Evolutionary conservation across 2,329 filamentous ascomycete genomes (phyloP).

Genomic region (Pseudogymnoascus sp.): DNA sequence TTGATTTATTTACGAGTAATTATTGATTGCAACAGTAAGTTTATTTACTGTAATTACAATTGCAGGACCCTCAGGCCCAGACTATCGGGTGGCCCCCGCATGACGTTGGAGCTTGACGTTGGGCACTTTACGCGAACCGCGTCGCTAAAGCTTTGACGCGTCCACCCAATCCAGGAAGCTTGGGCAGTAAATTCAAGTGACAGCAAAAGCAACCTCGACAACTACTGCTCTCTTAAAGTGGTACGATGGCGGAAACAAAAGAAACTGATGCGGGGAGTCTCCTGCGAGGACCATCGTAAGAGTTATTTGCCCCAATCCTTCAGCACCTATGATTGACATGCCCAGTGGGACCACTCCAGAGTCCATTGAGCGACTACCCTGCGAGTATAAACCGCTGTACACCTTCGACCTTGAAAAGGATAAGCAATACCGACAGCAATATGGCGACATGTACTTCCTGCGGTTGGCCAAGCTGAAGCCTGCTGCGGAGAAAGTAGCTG

Average conservation of each 20-base stretch:
- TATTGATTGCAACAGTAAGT: not conserved
- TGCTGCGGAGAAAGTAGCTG: constrained; percentile 66
- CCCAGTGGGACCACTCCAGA: constrained; percentile 33
- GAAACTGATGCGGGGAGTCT: constrained; percentile 30
- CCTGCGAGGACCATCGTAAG: constrained; percentile 45
- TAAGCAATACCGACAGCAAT: constrained; percentile 86
- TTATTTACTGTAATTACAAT: not conserved
- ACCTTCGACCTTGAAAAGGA: constrained; percentile 66
- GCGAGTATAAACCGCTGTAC: constrained; percentile 65
- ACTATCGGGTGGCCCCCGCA: not conserved
- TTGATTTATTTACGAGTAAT: not conserved
- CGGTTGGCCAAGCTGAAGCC: constrained; percentile 83
- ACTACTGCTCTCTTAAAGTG: not conserved
- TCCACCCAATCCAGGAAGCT: not conserved
- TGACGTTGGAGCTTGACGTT: not conserved
- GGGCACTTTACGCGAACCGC: constrained; percentile 9
- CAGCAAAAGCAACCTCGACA: not conserved
- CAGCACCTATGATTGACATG: not conserved
- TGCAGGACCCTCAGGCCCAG: no score
- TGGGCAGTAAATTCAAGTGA: not conserved
- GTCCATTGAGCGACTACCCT: constrained; percentile 46
- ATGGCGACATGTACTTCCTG: constrained; percentile 95
- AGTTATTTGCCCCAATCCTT: constrained; percentile 11
- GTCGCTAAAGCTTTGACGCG: constrained; percentile 9
- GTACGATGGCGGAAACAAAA: constrained; percentile 19